Percentiles rank a stretch among this genome's conserved stretches.
phyloP scores from a whole-genome alignment of 805 yeast genomes.

The Saccharomycopsis microspora region DNA sequence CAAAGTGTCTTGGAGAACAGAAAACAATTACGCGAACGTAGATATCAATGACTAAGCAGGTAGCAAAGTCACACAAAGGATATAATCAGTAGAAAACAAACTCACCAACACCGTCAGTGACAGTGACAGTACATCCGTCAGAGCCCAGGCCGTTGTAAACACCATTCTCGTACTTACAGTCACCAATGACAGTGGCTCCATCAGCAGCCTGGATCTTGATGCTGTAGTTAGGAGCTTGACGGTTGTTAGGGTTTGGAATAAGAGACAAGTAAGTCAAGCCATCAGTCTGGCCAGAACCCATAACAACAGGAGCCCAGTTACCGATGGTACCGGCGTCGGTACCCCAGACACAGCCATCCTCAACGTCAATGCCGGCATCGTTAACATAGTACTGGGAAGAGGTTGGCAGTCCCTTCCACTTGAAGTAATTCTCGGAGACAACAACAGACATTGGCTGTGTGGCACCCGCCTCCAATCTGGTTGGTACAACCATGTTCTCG shows the following conservation, averaged over 20 bases:
- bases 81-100: conserved; percentile 40
- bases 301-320: conserved; percentile 83
- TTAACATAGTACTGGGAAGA: conserved; percentile 96
- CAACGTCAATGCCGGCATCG: conserved; percentile 84
- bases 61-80: not conserved
- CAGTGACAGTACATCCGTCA: conserved; percentile 73
- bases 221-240: conserved; percentile 42
- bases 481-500: conserved; percentile 96
- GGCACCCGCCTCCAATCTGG: conserved; percentile 60
- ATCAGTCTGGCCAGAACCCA: conserved; percentile 61
- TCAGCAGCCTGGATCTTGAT: conserved; percentile 70
- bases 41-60: not conserved
- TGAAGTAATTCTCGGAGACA: conserved; percentile 63
- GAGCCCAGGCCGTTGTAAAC: conserved; percentile 45
- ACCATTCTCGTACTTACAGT: conserved; percentile 75
- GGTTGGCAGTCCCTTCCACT: conserved; percentile 71
- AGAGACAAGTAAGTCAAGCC: conserved; percentile 57
- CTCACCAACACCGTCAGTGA: conserved; percentile 47
- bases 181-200: conserved; percentile 46
- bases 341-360: conserved; percentile 96
- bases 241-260: conserved; percentile 70
- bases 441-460: conserved; percentile 65
- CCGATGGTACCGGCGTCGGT: conserved; percentile 67
- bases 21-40: not conserved
- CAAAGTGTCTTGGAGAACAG: not conserved